phyloP scores from a whole-genome alignment of 2,329 filamentous ascomycete genomes.

The Teratosphaeriaceae sp. region DNA sequence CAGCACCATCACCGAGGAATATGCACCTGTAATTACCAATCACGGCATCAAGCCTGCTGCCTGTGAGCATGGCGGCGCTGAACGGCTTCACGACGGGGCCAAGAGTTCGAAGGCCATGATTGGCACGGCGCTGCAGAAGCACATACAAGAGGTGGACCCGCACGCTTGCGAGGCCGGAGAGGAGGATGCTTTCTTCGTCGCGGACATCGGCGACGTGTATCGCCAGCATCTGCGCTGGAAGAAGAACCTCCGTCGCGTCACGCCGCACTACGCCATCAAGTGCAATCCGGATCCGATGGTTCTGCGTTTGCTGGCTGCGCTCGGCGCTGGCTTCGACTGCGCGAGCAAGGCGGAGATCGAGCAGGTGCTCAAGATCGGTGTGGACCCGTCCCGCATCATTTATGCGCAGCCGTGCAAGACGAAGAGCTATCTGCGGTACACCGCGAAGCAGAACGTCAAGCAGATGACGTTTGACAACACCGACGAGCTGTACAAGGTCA shows the following conservation, averaged over 20 bases:
- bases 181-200: constrained; percentile 97
- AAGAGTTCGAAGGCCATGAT: constrained; percentile 69
- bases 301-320: constrained; percentile 74
- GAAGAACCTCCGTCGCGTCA: constrained; percentile 82
- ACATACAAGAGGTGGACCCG: constrained; percentile 75
- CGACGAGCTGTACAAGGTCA: constrained; percentile 97
- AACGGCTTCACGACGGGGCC: constrained; percentile 42
- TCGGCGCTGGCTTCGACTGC: constrained; percentile 96
- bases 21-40: constrained; percentile 31
- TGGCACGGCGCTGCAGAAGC: constrained; percentile 76
- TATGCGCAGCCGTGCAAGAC: constrained; percentile 99
- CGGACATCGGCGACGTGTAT: constrained; percentile 96
- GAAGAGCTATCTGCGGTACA: constrained; percentile 92
- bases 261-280: constrained; percentile 98
- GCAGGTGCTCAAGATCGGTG: constrained; percentile 73
- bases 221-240: constrained; percentile 99
- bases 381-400: constrained; percentile 87
- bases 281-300: constrained; percentile 94
- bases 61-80: constrained; percentile 20
- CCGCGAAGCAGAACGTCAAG: constrained; percentile 75
- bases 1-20: constrained; percentile 38
- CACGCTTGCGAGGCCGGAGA: constrained; percentile 86
- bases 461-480: constrained; percentile 99
- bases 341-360: constrained; percentile 98
- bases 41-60: constrained; percentile 15